These are phyloP conservation scores for Cyanidioschyzon merolae DNA, from an alignment of 23 red algal species.

Conservation along the genomic window DNA sequence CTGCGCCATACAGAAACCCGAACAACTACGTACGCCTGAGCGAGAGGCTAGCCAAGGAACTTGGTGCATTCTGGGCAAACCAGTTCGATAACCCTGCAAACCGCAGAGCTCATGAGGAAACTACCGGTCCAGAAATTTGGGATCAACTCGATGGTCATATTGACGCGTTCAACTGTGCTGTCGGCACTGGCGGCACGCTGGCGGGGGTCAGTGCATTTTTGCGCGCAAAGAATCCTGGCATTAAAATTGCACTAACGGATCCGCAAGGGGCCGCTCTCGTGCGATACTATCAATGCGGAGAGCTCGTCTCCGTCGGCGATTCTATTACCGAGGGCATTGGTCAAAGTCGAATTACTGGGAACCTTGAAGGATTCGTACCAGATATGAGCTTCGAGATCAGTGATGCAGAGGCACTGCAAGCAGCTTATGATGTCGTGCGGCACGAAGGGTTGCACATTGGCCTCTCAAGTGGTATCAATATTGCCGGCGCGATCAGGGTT, in stretches of 20 bases:
- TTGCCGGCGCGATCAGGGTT: constrained; percentile 61
- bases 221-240: constrained; percentile 25
- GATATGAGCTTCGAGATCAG: constrained; percentile 55
- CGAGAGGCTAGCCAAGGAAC: constrained; percentile 29
- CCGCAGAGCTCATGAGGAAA: constrained; percentile 40
- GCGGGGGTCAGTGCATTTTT: constrained; percentile 38
- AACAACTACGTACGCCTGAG: constrained; percentile 55
- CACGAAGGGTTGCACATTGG: constrained; percentile 56
- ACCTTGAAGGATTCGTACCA: constrained; percentile 50
- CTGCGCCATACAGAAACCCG: constrained; percentile 47
- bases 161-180: constrained; percentile 50
- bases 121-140: constrained; percentile 88
- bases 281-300: constrained; percentile 42
- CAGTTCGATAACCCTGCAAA: constrained; percentile 80
- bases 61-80: constrained; percentile 39
- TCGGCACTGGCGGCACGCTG: constrained; percentile 69
- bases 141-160: constrained; percentile 37
- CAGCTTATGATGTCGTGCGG: constrained; percentile 50
- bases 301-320: constrained; percentile 37
- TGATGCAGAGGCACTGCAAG: constrained; percentile 39
- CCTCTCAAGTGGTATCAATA: constrained; percentile 54
- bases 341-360: constrained; percentile 56
- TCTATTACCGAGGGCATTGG: constrained; percentile 77
- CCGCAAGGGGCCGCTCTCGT: constrained; percentile 60
- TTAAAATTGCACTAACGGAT: constrained; percentile 65